Percentiles rank a stretch among this genome's conserved stretches.
Conservation (phyloP, 768 basidiomycete genomes). For the Solioccasus polychromus region DNA sequence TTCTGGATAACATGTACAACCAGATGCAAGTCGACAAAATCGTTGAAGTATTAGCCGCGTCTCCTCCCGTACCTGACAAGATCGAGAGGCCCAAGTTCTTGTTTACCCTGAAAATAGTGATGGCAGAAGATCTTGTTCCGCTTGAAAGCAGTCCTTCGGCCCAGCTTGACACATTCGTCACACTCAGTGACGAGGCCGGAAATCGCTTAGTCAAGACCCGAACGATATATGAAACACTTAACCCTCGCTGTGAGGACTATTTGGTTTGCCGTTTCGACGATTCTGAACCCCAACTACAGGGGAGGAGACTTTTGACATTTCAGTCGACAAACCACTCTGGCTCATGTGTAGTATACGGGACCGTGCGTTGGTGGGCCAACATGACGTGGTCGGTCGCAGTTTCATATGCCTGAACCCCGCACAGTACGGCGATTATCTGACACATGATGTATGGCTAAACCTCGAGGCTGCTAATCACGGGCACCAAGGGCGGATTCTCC, state of each 20-base stretch:
- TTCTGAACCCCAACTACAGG: slow-evolving; percentile 45
- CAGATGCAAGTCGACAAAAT: slow-evolving; percentile 89
- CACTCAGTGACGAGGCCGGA: slow-evolving; percentile 89
- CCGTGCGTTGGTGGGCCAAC: slow-evolving; percentile 86
- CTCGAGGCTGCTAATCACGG: slow-evolving; percentile 57
- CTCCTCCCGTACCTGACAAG: slow-evolving; percentile 74
- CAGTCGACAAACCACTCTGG: slow-evolving; percentile 93
- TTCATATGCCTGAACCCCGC: slow-evolving; percentile 91
- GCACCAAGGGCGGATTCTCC: slow-evolving; percentile 69
- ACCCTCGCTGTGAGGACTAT: slow-evolving; percentile 76
- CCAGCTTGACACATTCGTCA: slow-evolving; percentile 89
- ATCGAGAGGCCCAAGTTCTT: slow-evolving; percentile 66
- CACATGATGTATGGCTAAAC: slow-evolving; percentile 91
- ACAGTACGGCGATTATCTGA: slow-evolving; percentile 82
- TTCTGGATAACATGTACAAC: slow-evolving; percentile 92
- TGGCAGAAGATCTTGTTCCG: slow-evolving; percentile 85
- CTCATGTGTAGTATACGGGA: slow-evolving; percentile 94
- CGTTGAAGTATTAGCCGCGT: slow-evolving; percentile 54
- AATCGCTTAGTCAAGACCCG: slow-evolving; percentile 90
- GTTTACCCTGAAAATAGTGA: slow-evolving; percentile 91
- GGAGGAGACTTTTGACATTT: slow-evolving; percentile 97
- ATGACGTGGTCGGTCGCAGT: slow-evolving; percentile 86
- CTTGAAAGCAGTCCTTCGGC: slow-evolving; percentile 73
- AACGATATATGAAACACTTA: slow-evolving; percentile 87
- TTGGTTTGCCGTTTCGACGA: not conserved